A percentile compares a stretch with the other conserved stretches of the same genome.
Evolutionary conservation across 805 yeast species (phyloP).

Genomic region (Vanderwaltozyma yarrowii): DNA sequence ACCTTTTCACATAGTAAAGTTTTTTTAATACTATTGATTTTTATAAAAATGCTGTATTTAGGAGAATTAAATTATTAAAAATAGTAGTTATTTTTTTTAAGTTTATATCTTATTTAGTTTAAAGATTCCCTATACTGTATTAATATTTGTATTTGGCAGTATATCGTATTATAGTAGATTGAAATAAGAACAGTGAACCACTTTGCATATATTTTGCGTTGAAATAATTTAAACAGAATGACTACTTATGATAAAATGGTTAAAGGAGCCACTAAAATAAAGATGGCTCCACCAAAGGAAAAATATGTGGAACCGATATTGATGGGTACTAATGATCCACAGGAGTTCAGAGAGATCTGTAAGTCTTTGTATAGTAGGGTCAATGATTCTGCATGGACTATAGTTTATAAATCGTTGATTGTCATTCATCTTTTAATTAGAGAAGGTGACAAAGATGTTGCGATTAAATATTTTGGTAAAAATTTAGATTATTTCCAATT

Average conservation of each 20-base stretch:
- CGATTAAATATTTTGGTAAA: constrained; percentile 47
- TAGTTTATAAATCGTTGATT: constrained; percentile 75
- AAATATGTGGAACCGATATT: constrained; percentile 92
- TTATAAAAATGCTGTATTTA: no score
- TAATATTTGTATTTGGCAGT: no score
- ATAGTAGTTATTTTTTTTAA: no score
- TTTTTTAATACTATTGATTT: no score
- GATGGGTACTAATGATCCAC: constrained; percentile 31
- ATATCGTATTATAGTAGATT: neutral
- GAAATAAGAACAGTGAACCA: no score
- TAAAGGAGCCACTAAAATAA: constrained; percentile 66
- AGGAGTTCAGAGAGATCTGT: constrained; percentile 59
- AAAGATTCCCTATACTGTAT: no score
- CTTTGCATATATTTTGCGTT: no score
- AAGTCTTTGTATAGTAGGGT: constrained; percentile 50
- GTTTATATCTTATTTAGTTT: no score
- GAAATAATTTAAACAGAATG: no score
- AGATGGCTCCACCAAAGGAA: constrained; percentile 95
- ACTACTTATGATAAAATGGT: constrained; percentile 58
- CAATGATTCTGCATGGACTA: constrained; percentile 81
- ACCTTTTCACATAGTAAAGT: no score
- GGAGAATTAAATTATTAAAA: no score
- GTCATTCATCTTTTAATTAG: constrained; percentile 86
- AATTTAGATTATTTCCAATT: constrained; percentile 43
- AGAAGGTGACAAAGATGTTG: constrained; percentile 77